These are phyloP conservation scores for Polychytrium aggregatum DNA, from an alignment of 192 early-diverging fungal species.

Conservation along the genomic window DNA sequence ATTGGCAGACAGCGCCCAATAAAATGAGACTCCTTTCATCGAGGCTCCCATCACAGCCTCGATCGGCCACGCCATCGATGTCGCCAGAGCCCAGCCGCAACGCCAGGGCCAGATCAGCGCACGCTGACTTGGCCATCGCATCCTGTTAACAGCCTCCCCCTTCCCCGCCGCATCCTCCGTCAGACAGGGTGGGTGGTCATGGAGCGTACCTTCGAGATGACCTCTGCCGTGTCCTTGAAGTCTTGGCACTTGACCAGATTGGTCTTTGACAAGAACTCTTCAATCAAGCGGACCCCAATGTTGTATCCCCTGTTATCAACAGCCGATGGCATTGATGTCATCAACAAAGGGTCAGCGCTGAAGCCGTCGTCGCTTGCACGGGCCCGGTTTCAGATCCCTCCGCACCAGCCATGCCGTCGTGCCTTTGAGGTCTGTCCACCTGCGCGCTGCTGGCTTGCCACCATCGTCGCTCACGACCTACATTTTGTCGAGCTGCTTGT, in stretches of 20 bases:
- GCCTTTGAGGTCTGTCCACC: no score
- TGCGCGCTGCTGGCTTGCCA: no score
- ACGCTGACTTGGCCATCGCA: no score
- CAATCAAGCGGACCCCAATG: slow-evolving; percentile 88
- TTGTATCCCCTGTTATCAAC: slow-evolving; percentile 76
- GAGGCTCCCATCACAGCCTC: neutral
- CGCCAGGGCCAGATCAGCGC: no score
- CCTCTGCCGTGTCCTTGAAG: slow-evolving; percentile 86
- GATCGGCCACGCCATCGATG: no score
- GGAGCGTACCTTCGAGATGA: slow-evolving; percentile 74
- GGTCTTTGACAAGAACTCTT: slow-evolving; percentile 86
- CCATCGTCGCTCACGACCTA: slow-evolving; percentile 28
- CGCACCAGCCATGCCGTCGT: no score
- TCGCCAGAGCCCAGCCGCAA: neutral
- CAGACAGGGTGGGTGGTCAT: no score
- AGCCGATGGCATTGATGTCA: neutral
- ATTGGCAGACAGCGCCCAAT: neutral
- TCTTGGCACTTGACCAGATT: slow-evolving; percentile 71
- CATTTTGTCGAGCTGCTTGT: slow-evolving; percentile 97
- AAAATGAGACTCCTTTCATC: neutral
- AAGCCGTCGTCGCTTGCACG: no score
- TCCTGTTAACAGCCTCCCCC: no score
- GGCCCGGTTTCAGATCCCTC: no score
- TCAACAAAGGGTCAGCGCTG: neutral
- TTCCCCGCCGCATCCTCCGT: no score